These are phyloP conservation scores for Drechslera avenae DNA, from an alignment of 2,329 filamentous ascomycete genomes.

Conservation along the genomic window DNA sequence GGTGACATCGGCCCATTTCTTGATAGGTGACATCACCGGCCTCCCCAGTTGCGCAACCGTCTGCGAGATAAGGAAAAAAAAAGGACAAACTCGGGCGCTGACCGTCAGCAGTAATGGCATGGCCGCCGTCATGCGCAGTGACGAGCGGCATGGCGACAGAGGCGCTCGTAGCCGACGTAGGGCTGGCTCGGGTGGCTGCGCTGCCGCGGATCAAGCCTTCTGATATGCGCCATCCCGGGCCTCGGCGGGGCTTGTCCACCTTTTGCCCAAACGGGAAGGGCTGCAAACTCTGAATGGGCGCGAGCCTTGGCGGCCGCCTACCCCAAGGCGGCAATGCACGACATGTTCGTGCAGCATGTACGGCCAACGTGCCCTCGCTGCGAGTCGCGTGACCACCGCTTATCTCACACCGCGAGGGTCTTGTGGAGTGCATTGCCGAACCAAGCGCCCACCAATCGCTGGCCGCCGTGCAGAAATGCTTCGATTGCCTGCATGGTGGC, in stretches of 20 bases:
- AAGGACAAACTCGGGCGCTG: too few relatives aligned
- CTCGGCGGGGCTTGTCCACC: slow-evolving; percentile 27
- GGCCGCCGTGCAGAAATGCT: too few relatives aligned
- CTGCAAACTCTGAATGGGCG: slow-evolving; percentile 11
- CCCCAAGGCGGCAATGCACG: slow-evolving; percentile 21
- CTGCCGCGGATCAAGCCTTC: slow-evolving; percentile 29
- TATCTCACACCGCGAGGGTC: slow-evolving; percentile 6
- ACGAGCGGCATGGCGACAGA: slow-evolving; percentile 7
- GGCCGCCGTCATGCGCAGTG: slow-evolving; percentile 5
- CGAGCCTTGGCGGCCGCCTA: slow-evolving; percentile 22
- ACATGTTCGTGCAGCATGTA: slow-evolving; percentile 17
- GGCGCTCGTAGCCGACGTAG: slow-evolving; percentile 7
- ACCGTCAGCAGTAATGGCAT: not conserved
- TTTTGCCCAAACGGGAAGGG: slow-evolving; percentile 23
- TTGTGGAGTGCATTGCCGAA: slow-evolving; percentile 16
- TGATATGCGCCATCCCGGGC: slow-evolving; percentile 22
- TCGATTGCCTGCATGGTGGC: not conserved
- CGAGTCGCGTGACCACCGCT: slow-evolving; percentile 1
- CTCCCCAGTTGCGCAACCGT: not conserved
- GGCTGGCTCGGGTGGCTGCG: slow-evolving; percentile 10
- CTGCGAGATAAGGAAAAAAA: not conserved
- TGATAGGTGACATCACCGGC: not conserved
- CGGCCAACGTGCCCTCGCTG: not conserved
- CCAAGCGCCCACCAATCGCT: slow-evolving; percentile 16
- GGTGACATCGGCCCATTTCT: slow-evolving; percentile 11